Conservation (phyloP, 345 rosid species). For the Punica granatum region DNA sequence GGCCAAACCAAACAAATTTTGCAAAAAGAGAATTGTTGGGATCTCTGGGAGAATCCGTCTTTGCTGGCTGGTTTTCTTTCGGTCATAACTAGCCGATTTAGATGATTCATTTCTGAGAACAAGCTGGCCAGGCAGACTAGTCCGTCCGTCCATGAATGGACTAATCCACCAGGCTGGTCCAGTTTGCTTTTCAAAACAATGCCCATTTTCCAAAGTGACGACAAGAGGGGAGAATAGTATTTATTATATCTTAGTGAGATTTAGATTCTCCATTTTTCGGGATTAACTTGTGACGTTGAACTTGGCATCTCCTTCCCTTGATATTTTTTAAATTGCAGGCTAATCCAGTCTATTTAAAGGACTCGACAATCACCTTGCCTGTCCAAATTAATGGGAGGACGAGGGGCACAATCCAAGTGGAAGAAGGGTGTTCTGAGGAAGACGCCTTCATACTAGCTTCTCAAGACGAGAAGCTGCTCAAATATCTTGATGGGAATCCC, state of each 20-base stretch:
- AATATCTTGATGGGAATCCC: constrained; percentile 51
- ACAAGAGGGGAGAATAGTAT: background rate
- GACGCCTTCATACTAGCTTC: constrained; percentile 67
- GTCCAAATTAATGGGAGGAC: constrained; percentile 98
- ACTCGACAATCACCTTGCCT: constrained; percentile 54
- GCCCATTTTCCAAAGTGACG: background rate
- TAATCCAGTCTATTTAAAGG: constrained; percentile 61
- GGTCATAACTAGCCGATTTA: background rate
- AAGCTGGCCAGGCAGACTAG: background rate
- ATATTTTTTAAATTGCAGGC: constrained; percentile 39
- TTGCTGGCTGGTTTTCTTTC: background rate
- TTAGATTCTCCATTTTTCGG: background rate
- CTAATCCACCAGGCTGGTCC: background rate
- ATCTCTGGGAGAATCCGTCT: background rate
- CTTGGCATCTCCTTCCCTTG: background rate
- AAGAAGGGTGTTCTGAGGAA: constrained; percentile 82
- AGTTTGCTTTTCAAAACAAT: background rate
- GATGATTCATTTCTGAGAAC: background rate
- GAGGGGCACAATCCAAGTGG: constrained; percentile 78
- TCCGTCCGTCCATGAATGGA: background rate
- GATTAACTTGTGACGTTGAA: background rate
- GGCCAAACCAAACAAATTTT: background rate
- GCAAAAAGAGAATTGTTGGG: background rate
- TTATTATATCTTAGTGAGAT: background rate
- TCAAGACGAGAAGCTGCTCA: constrained; percentile 53